Base-by-base conservation (phyloP, 2,329 filamentous ascomycete species). In the Hypoxylon sp. region DNA sequence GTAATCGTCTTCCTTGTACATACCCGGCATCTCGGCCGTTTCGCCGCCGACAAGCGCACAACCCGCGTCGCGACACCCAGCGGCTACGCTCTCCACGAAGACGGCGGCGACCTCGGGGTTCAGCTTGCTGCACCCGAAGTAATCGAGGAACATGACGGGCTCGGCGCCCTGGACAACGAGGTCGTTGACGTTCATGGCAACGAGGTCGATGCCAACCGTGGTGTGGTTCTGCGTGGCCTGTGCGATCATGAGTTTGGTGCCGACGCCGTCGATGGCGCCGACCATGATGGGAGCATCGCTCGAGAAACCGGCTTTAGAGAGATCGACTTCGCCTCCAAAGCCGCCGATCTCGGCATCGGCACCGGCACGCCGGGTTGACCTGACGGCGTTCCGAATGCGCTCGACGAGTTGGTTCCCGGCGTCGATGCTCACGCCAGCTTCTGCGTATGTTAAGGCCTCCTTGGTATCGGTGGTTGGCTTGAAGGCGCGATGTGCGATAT, bases 111-210 rank as follows among this genome's bases (percentile, higher is more conserved):
- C 90, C 39, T 90, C 85, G 8, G 95, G 88, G 73, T 97, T 90
- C 22, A 99, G 88, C 79, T 91, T 92, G 80, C 93, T 94, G 86
- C 94, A 98, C 68, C 94, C 95, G 82, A 97, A 98, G 87, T 97
- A 98, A 84, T 99, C 96, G 70, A 98, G 90, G 87, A 99, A 98
- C 86, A 96, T 96, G 71, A 98, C 86, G 1, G 96, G 94, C 74
- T 96, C 93, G 11, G 96, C 96, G 60, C 96, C 96, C 83, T 98
- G 94, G 8, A 98, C 96, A 56, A 99, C 91, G 0, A 99, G 87
- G 77, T 99, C 96, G 80, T 99, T 99, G 78, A 98, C 96, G 80
- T 98, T 98, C 95, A 98, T 98, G 73, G 96, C 96, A 3, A 99
- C 96, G 37, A 99, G 88, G 79, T 99, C 96, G 74, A 99, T 94